Percentiles rank a stretch among this genome's conserved stretches.
Conservation (phyloP, 2,329 filamentous ascomycete genomes). For the Chalaropsis ovoidea region DNA sequence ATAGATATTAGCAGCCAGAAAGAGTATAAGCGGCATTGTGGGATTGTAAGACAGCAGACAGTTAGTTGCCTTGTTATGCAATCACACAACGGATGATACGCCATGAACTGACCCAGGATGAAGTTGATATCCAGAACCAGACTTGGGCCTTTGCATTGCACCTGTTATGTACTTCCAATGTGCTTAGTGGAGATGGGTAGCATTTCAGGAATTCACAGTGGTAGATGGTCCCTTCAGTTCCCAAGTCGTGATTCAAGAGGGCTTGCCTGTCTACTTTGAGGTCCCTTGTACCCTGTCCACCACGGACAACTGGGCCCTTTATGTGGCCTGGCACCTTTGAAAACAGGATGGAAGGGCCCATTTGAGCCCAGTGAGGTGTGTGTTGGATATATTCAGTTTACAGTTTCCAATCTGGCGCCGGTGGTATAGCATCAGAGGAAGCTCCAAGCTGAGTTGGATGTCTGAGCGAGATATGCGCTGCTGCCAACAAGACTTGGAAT, state of each 20-base stretch:
- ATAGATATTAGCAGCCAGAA: background rate
- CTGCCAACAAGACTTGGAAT: no score
- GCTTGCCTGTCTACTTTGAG: slow-evolving; percentile 3
- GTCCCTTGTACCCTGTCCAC: slow-evolving; percentile 8
- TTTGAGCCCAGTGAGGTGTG: background rate
- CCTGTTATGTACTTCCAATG: background rate
- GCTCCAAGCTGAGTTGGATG: no score
- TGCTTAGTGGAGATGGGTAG: background rate
- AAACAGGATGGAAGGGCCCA: background rate
- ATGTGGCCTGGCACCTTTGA: background rate
- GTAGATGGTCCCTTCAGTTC: background rate
- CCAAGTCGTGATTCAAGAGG: background rate
- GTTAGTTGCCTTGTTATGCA: background rate
- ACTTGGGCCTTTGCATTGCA: background rate
- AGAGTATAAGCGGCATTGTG: background rate
- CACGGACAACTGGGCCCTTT: background rate
- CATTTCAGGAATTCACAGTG: background rate
- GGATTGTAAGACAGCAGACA: background rate
- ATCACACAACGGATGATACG: background rate
- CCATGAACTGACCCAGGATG: background rate
- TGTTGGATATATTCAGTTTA: background rate
- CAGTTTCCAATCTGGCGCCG: background rate
- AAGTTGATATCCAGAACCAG: background rate
- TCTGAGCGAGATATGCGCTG: no score
- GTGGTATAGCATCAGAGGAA: background rate